Evolutionary conservation across 176 grass and related monocot species (phyloP), one percentile per base, ranked within the genome.

Genomic region (Guadua angustifolia): DNA sequence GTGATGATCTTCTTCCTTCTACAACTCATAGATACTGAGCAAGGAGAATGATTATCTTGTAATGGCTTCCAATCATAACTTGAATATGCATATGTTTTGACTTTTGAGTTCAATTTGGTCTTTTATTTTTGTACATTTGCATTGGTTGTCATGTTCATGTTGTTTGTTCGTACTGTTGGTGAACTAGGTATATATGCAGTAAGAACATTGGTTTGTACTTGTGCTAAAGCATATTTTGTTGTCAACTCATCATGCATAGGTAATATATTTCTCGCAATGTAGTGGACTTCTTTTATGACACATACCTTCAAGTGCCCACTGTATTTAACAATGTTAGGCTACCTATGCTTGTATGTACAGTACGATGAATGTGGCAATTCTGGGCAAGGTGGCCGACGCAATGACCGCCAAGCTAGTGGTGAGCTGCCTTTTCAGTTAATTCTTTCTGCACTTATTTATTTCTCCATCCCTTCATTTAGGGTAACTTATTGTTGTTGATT

Each of bases 341-440:
- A 89, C 92, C 77, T 92, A 83, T 95, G 81, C 80, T 93, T 95
- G 71, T 93, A 91, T 91, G 80, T 93, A 89, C 96, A 99, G 96
- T 89, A 95, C 17, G 71, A 88, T 95, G 96, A 90, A 52, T 91
- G 86, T 77, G 70, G 83, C 70, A 87, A 81, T 88, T 85, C 75
- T 93, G 86, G 79, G 83, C 89, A 92, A 87, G 93, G 82, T 94
- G 89, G 91, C 86, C 91, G 57, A 82, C 85, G 14, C 52, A 88
- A 92, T 88, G 74, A 86, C 32, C 89, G 46, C 38, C 86, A 79
- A 77, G 70, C 84, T 69, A 77, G 47, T 89, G 88, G 89, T 89
- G 78, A 82, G 72, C 16, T 77, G n/a, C 17, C 40, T 85, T 49
- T 9, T 77, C 55, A 40, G 63, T 71, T 77, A 35, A 11, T 63